Conservation (phyloP, 23 red algal species). For the Gracilaria caudata region DNA sequence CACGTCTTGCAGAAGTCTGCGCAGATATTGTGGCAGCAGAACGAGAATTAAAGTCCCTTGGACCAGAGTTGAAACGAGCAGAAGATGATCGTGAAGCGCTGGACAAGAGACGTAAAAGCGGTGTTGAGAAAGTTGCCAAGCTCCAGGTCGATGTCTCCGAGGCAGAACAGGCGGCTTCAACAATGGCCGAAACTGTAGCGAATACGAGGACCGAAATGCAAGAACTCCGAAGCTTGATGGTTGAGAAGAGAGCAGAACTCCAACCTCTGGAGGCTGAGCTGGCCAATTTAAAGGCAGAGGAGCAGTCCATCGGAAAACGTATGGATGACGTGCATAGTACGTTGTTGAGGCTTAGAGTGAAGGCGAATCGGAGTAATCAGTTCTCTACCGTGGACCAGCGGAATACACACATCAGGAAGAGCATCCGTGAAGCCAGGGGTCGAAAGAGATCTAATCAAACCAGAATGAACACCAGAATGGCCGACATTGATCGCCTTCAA, state of each 20-base stretch:
- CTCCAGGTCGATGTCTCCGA: conserved; percentile 67
- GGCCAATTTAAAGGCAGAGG: conserved; percentile 26
- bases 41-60: conserved; percentile 17
- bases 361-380: conserved; percentile 66
- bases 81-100: conserved; percentile 46
- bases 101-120: conserved; percentile 37
- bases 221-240: conserved; percentile 44
- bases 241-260: conserved; percentile 46
- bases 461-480: conserved; percentile 25
- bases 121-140: conserved; percentile 59
- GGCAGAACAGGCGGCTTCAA: conserved; percentile 46
- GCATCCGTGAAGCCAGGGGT: conserved; percentile 31
- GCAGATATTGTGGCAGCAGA: conserved; percentile 52
- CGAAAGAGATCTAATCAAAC: neutral
- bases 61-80: conserved; percentile 30
- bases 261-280: conserved; percentile 66
- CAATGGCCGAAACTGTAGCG: conserved; percentile 22
- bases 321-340: conserved; percentile 7
- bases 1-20: conserved; percentile 39
- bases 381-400: conserved; percentile 51
- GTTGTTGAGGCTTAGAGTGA: conserved; percentile 59
- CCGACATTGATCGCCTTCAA: conserved; percentile 64
- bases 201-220: conserved; percentile 61
- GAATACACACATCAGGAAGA: conserved; percentile 46
- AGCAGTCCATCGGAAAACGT: conserved; percentile 6